Percentiles rank a stretch among this genome's conserved stretches.
Evolutionary conservation across 192 early-diverging fungal genomes (phyloP).

Genomic region (Coemansia sp.): DNA sequence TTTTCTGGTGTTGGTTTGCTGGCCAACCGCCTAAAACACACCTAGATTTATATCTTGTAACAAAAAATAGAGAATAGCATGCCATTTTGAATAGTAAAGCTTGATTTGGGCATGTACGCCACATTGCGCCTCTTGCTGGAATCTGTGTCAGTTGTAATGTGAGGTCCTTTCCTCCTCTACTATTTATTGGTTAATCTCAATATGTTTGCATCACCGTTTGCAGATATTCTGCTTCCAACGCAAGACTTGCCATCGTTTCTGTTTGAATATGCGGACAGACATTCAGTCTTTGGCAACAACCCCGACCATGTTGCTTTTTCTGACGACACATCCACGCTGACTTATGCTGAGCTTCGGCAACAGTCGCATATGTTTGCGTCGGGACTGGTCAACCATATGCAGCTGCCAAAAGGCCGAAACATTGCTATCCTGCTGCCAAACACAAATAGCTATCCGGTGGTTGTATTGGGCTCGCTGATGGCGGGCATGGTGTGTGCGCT

Average conservation of each 20-base stretch:
- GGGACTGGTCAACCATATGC: constrained; percentile 44
- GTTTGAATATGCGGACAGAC: constrained; percentile 17
- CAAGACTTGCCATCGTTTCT: constrained; percentile 48
- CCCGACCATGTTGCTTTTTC: constrained; percentile 21
- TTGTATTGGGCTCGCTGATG: constrained; percentile 61
- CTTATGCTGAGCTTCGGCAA: constrained; percentile 22
- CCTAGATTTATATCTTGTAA: constrained; percentile 3
- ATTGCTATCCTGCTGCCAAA: constrained; percentile 75
- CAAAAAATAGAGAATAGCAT: neutral
- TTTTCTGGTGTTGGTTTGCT: constrained; percentile 72
- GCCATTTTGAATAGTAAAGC: neutral
- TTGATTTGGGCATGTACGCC: neutral
- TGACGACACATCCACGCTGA: constrained; percentile 17
- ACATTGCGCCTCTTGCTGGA: neutral
- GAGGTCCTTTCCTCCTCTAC: neutral
- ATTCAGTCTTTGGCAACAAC: constrained; percentile 31
- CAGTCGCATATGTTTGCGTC: constrained; percentile 31
- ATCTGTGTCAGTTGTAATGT: too few relatives aligned
- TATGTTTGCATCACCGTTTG: constrained; percentile 39
- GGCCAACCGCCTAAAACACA: constrained; percentile 58
- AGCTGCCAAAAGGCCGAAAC: constrained; percentile 64
- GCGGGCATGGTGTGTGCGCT: constrained; percentile 66
- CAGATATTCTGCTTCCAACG: constrained; percentile 23
- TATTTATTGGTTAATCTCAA: neutral
- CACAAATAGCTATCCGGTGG: constrained; percentile 62